Base-by-base conservation (phyloP, 345 rosid genomes). In the Mercurialis annua region DNA sequence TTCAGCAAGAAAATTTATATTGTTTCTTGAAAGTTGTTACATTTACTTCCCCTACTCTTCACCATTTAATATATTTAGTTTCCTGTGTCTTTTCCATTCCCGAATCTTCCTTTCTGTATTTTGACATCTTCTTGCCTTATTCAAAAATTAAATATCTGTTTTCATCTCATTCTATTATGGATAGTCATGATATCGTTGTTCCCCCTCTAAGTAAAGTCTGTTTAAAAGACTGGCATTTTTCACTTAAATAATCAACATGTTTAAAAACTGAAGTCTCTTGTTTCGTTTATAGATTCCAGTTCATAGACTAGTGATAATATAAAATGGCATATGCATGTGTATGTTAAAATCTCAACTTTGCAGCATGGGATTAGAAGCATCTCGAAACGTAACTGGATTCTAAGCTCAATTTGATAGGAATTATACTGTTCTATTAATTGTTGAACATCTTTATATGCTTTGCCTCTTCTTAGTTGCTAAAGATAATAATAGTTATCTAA, bases 331-430 rank as follows among this genome's bases (percentile, higher is more conserved):
- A 50, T 11, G 21, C 27, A 17, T 30, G 11, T 64, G 46, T 29
- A 33, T 64, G 27, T 18, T 1, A 10, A n/a, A 33, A 14, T 0
- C 27, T 31, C 56, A 64, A 21, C 20, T 30, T 10, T 34, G 16
- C 29, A 12, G 11, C 43, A 33, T 23, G 47, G 20, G 10, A 50
- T 33, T 49, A 14, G 14, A 48, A 33, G 6, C 10, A 64, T 64
- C 47, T 64, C 29, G 57, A 38, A 4, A 50, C 46, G 1, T 26
- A 12, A 26, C 57, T 48, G 44, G 58, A 21, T 49, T 33, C 44
- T 64, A 47, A 49, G 24, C 57, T 53, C 33, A 53, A 53, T 2
- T 48, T 24, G n/a, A 36, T 60, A 60, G n/a, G 27, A 61, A 42
- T 17, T 42, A 21, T 61, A 0, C 20, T 6, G 34, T 18, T 57